These are phyloP conservation scores for Arthrobotrys conoides DNA, from an alignment of 2,329 filamentous ascomycete species.

Conservation along the genomic window DNA sequence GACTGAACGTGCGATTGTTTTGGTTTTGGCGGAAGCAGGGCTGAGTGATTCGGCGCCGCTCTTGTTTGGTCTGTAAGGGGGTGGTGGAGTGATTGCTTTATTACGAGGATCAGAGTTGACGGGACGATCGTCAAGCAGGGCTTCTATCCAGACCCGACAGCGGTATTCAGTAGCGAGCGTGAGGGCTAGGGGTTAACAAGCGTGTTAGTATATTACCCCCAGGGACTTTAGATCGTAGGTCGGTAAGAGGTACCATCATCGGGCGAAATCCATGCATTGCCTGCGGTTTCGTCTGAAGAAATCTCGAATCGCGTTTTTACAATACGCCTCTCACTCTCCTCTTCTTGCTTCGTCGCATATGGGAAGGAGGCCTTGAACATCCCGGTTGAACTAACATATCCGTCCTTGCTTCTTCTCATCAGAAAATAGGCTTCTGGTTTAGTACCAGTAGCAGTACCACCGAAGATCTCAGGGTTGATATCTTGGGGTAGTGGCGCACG, in stretches of 20 bases:
- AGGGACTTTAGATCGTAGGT: constrained; percentile 37
- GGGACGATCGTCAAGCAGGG: constrained; percentile 88
- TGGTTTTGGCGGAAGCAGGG: constrained; percentile 66
- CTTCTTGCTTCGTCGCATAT: constrained; percentile 79
- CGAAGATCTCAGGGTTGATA: constrained; percentile 89
- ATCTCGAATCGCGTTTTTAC: constrained; percentile 84
- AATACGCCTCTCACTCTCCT: constrained; percentile 82
- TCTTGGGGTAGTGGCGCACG: constrained; percentile 82
- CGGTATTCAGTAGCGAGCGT: constrained; percentile 87
- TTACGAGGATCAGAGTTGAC: constrained; percentile 75
- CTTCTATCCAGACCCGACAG: constrained; percentile 82
- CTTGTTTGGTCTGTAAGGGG: constrained; percentile 69
- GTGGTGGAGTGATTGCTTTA: constrained; percentile 84
- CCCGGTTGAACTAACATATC: constrained; percentile 86
- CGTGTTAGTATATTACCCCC: constrained; percentile 41
- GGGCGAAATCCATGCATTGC: constrained; percentile 95
- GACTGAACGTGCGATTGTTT: constrained; percentile 74
- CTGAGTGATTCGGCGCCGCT: constrained; percentile 63
- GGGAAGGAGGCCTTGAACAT: constrained; percentile 95
- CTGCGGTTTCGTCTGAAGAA: constrained; percentile 84
- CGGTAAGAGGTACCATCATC: constrained; percentile 72
- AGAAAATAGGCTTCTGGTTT: constrained; percentile 91
- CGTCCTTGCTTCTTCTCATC: constrained; percentile 90
- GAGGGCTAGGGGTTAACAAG: constrained; percentile 74
- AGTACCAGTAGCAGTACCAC: constrained; percentile 68